A percentile compares a stretch with the other conserved stretches of the same genome.
Conservation (phyloP, 2,329 filamentous ascomycete genomes). For the Catunica adiposa region DNA sequence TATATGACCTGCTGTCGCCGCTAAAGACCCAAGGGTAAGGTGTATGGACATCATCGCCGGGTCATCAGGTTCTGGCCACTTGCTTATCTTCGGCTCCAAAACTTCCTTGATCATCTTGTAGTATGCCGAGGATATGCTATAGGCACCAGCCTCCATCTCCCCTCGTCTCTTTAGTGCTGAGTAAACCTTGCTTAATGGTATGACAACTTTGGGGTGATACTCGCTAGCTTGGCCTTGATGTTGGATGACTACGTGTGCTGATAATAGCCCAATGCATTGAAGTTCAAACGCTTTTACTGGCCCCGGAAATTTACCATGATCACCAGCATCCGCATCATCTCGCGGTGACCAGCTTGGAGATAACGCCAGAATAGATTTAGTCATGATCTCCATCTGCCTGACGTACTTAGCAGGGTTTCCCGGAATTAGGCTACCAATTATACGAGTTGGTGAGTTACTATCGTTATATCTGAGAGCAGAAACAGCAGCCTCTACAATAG, state of each 20-base stretch:
- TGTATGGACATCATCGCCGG: conserved; percentile 29
- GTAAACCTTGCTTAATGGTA: conserved; percentile 13
- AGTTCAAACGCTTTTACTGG: conserved; percentile 44
- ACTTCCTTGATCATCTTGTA: conserved; percentile 11
- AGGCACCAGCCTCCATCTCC: conserved; percentile 9
- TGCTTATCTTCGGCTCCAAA: conserved; percentile 13
- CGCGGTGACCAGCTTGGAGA: conserved; percentile 49
- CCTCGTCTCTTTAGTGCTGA: conserved; percentile 12
- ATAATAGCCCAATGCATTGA: conserved; percentile 42
- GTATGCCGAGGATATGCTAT: conserved; percentile 7
- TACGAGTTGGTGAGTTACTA: conserved; percentile 9
- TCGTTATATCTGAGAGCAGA: conserved; percentile 37
- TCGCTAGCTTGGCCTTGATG: conserved; percentile 8
- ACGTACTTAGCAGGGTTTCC: conserved; percentile 34
- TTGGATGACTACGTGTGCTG: conserved; percentile 11
- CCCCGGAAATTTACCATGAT: conserved; percentile 36
- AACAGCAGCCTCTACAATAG: conserved; percentile 40
- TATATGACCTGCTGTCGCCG: conserved; percentile 29
- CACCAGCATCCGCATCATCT: conserved; percentile 39
- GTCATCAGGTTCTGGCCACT: conserved; percentile 12
- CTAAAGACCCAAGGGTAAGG: conserved; percentile 34
- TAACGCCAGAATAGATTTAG: conserved; percentile 47
- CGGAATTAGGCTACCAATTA: conserved; percentile 4
- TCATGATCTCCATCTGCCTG: conserved; percentile 49
- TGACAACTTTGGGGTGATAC: conserved; percentile 11